Base-by-base conservation (phyloP, 768 basidiomycete species). In the Trametes cinnabarina region DNA sequence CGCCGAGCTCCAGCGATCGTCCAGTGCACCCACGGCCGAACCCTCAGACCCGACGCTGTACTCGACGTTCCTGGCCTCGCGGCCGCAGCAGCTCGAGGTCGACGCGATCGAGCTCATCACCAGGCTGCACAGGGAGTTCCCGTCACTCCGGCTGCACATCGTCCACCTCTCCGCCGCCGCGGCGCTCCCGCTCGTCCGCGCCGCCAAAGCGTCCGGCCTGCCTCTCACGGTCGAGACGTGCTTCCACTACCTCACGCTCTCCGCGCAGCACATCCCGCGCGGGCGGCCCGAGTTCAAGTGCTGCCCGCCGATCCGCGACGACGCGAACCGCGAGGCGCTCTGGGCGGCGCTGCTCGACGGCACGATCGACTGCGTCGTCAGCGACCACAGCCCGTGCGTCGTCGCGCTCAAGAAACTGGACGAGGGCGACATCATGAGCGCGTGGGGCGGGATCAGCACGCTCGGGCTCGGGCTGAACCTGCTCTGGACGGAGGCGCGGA, bases 391-490 rank as follows among this genome's bases (percentile, higher is more conserved):
- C 62, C 95, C 95, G 15, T 98, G 95, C 71, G 79, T 90, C 12
- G 75, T 82, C 22, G 84, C 86, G 64, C 75, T 99, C 58, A 99
- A 98, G 77, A 82, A 81, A 59, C 70, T 86, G 34, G 86, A 87
- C 26, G 79, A 82, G 41, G 91, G 94, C 1, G 82, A 94, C 66
- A 79, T 98, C 60, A 90, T 97, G 87, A 71, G 76, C 20, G 92
- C 95, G 0, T 98, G 96, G 96, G 96, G 96, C 40, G 96, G 96
- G 0, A 92, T 99, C 62, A 90, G 88, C 60, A 87, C 91, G 4
- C 79, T 99, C 22, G 96, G 96, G 3, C 77, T 98, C 17, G 97
- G 96, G 0, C 71, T 98, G 44, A 90, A 90, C 68, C 73, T 97
- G 49, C 67, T 98, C 40, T 96, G 92, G 92, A 95, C 93, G 1